Evolutionary conservation across 1,139 yeast species (phyloP).

Genomic region (Eremothecium gossypii): DNA sequence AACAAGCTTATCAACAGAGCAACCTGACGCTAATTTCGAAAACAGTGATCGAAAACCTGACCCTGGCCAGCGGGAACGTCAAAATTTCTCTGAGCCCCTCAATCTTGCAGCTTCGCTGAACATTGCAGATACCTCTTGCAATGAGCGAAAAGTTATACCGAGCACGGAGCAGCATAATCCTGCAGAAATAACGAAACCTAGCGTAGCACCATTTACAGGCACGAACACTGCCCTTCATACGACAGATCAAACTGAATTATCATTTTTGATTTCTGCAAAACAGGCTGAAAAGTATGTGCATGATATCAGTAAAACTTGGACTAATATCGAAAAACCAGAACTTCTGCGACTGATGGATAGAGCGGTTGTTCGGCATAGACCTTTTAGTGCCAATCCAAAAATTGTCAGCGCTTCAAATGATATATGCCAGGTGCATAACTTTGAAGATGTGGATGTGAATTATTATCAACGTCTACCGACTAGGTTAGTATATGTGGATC

Average conservation of each 20-base stretch:
- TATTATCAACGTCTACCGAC: constrained; percentile 21
- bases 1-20: too few species aligned
- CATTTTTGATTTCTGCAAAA: neutral
- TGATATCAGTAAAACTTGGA: constrained; percentile 3
- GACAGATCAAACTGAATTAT: neutral
- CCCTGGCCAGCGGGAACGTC: too few species aligned
- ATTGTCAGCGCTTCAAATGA: constrained; percentile 21
- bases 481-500: constrained; percentile 14
- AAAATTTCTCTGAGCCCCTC: too few species aligned
- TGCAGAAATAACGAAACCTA: too few species aligned
- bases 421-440: constrained; percentile 22
- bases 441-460: constrained; percentile 17
- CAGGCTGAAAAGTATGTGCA: constrained; percentile 2
- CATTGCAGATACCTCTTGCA: too few species aligned
- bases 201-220: too few species aligned
- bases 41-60: too few species aligned
- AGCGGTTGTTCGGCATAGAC: constrained; percentile 16
- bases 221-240: neutral
- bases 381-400: constrained; percentile 11
- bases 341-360: constrained; percentile 13
- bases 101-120: too few species aligned
- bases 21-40: too few species aligned
- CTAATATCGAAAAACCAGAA: constrained; percentile 6
- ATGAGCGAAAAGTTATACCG: too few species aligned
- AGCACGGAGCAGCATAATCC: too few species aligned